A percentile compares a stretch with the other conserved stretches of the same genome.
Conservation (phyloP, 805 yeast species). For the Cyberlindnera amylophila region DNA sequence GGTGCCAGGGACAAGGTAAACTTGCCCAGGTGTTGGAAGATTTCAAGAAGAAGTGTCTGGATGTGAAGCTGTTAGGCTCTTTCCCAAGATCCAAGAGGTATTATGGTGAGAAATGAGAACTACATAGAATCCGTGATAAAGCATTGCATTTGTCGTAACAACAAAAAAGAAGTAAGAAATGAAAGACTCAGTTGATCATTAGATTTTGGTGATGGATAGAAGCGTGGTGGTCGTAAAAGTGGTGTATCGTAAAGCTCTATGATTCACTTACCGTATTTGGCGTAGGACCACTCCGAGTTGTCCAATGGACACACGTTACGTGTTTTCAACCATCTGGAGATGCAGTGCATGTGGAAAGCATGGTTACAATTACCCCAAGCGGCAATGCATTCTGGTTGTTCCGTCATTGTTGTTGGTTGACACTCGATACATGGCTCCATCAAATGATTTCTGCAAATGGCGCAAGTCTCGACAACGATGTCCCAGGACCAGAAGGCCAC, state of each 20-base stretch:
- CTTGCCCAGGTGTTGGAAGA: constrained; percentile 37
- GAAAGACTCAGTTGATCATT: not conserved
- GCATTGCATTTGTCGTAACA: not conserved
- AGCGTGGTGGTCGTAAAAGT: not conserved
- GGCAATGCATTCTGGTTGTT: constrained; percentile 76
- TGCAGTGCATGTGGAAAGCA: constrained; percentile 98
- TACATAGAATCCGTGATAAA: not conserved
- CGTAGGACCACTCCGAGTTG: constrained; percentile 81
- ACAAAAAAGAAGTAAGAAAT: not conserved
- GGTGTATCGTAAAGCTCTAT: not conserved
- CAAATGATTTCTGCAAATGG: constrained; percentile 94
- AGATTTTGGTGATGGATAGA: not conserved
- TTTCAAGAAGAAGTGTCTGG: constrained; percentile 41
- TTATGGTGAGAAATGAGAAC: constrained; percentile 10
- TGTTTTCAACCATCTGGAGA: constrained; percentile 89
- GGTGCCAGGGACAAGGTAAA: constrained; percentile 37
- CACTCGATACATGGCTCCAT: constrained; percentile 99
- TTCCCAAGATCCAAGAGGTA: constrained; percentile 17
- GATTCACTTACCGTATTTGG: constrained; percentile 63
- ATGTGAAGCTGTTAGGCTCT: constrained; percentile 43
- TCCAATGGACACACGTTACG: constrained; percentile 97
- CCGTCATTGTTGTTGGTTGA: constrained; percentile 72
- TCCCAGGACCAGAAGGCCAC: constrained; percentile 99
- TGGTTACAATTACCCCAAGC: constrained; percentile 98
- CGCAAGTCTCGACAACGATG: constrained; percentile 91